These are phyloP conservation scores for Exutisphaerella laricina DNA, from an alignment of 2,329 filamentous ascomycete species.

Conservation along the genomic window DNA sequence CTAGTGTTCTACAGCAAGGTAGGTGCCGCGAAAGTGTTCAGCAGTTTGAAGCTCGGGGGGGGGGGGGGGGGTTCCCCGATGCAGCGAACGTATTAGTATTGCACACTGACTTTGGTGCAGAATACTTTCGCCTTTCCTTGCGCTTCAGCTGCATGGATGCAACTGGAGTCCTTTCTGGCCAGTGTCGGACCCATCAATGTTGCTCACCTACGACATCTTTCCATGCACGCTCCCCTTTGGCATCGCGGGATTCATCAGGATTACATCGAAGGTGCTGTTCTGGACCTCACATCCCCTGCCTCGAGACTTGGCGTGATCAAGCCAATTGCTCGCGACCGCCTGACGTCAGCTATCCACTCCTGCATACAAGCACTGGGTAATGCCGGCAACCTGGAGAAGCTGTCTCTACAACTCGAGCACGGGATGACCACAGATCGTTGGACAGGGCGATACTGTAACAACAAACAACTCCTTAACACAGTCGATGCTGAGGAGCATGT, in stretches of 20 bases:
- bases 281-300: slow-evolving; percentile 20
- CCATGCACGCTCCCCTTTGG: slow-evolving; percentile 18
- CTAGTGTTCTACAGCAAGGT: slow-evolving; percentile 13
- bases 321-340: slow-evolving; percentile 14
- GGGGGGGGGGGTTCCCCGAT: too few relatives aligned
- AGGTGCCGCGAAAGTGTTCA: background rate
- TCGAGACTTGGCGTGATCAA: slow-evolving; percentile 16
- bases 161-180: slow-evolving; percentile 19
- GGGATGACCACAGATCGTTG: slow-evolving; percentile 15
- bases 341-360: slow-evolving; percentile 15
- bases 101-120: slow-evolving; percentile 1
- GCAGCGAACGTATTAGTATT: too few relatives aligned
- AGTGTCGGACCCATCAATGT: slow-evolving; percentile 16
- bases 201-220: slow-evolving; percentile 9
- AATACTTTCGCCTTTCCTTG: slow-evolving; percentile 21
- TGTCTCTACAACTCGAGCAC: slow-evolving; percentile 15
- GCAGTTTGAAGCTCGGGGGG: background rate
- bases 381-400: slow-evolving; percentile 5
- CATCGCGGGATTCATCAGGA: slow-evolving; percentile 15
- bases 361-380: slow-evolving; percentile 12
- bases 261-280: slow-evolving; percentile 20
- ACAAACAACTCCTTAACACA: slow-evolving; percentile 10
- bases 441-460: slow-evolving; percentile 13
- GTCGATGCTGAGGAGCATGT: slow-evolving; percentile 14
- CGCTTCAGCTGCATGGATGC: slow-evolving; percentile 18